phyloP scores from a whole-genome alignment of 352 stramenopile genomes.

The Pythium myriotylum region DNA sequence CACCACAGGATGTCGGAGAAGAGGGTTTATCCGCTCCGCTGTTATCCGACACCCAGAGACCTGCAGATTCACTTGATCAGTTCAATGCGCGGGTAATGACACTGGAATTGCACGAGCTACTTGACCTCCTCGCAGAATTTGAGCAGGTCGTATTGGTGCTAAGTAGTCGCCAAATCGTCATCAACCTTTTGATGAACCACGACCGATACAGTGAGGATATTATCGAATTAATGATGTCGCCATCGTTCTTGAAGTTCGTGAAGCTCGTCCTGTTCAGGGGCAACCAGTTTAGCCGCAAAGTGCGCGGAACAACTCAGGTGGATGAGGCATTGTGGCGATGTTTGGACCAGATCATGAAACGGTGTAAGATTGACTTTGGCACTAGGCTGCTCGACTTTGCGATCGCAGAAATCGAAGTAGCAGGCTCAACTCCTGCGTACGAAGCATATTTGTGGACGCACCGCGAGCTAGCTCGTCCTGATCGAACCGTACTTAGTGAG shows the following conservation, averaged over 20 bases:
- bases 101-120: slow-evolving; percentile 15
- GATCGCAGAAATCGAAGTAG: slow-evolving; percentile 63
- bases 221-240: neutral
- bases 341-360: neutral
- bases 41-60: neutral
- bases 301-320: neutral
- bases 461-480: slow-evolving; percentile 50
- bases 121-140: slow-evolving; percentile 18
- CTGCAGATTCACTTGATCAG: neutral
- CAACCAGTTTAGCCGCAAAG: slow-evolving; percentile 51
- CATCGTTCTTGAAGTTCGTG: slow-evolving; percentile 39
- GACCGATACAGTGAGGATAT: neutral
- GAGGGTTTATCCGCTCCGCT: neutral
- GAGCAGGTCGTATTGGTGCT: slow-evolving; percentile 21
- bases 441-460: slow-evolving; percentile 83
- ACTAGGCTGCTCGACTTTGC: slow-evolving; percentile 47
- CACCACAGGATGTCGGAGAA: neutral
- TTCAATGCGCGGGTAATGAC: slow-evolving; percentile 9
- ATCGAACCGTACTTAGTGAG: slow-evolving; percentile 50
- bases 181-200: slow-evolving; percentile 1
- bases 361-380: neutral
- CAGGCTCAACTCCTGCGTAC: slow-evolving; percentile 45
- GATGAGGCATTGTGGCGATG: neutral
- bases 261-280: slow-evolving; percentile 64
- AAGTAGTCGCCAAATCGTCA: slow-evolving; percentile 16